phyloP scores from a whole-genome alignment of 169 alveolate species.

The Theileria parva region DNA sequence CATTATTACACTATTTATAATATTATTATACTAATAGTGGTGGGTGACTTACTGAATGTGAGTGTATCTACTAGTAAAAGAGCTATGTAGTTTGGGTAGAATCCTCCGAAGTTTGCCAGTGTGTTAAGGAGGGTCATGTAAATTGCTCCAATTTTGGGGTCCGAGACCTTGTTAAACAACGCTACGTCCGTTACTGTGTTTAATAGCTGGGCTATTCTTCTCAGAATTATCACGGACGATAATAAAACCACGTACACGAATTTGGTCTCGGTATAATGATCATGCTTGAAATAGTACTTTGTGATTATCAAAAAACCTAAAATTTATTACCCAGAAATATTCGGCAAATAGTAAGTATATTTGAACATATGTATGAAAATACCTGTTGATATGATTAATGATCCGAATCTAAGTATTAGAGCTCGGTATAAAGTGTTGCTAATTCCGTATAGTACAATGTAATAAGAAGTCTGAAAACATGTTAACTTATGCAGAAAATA shows the following conservation, averaged over 20 bases:
- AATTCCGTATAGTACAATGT: neutral
- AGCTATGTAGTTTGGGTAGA: conserved; percentile 31
- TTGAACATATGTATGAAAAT: neutral
- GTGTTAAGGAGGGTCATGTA: conserved; percentile 85
- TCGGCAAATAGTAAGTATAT: neutral
- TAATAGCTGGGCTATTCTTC: conserved; percentile 16
- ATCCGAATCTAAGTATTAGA: neutral
- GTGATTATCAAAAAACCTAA: conserved; percentile 32
- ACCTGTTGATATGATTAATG: neutral
- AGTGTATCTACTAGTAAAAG: conserved; percentile 33
- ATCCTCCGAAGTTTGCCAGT: conserved; percentile 73
- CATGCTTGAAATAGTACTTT: conserved; percentile 24
- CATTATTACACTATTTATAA: neutral
- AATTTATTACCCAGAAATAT: neutral
- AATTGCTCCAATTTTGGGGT: conserved; percentile 82
- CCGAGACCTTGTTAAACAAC: conserved; percentile 76
- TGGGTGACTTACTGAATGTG: conserved; percentile 11
- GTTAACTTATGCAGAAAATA: neutral
- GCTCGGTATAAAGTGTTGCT: conserved; percentile 2
- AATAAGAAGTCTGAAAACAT: neutral
- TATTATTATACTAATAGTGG: neutral
- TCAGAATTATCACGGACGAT: neutral
- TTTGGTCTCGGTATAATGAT: neutral
- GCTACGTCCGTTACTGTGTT: conserved; percentile 66
- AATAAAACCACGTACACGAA: conserved; percentile 13